phyloP scores from a whole-genome alignment of 2,329 filamentous ascomycete genomes.

The Neofusicoccum umdonicola region DNA sequence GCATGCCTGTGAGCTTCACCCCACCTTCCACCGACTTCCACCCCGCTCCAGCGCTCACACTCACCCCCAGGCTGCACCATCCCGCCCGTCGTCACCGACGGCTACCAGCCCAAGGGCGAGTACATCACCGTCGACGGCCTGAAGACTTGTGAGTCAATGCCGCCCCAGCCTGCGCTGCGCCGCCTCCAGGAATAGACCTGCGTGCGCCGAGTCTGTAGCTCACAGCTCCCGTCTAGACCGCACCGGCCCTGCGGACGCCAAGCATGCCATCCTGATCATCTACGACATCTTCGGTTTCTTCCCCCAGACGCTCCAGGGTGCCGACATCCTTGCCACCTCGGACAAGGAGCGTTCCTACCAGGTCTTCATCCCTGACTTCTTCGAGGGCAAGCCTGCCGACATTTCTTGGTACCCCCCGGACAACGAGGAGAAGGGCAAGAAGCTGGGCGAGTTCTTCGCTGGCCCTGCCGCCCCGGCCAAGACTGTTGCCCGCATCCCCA shows the following conservation, averaged over 20 bases:
- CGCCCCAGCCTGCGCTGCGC: not conserved
- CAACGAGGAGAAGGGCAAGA: conserved; percentile 59
- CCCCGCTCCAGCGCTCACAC: not conserved
- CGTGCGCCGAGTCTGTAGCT: not conserved
- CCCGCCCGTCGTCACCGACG: conserved; percentile 47
- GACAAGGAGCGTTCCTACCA: conserved; percentile 72
- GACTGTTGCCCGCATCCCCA: conserved; percentile 55
- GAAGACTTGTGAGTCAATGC: conserved; percentile 53
- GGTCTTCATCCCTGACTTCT: conserved; percentile 91
- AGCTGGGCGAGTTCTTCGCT: conserved; percentile 59
- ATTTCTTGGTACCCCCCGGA: conserved; percentile 61
- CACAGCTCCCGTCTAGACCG: conserved; percentile 41
- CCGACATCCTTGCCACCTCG: conserved; percentile 59
- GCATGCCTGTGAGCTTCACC: conserved; percentile 15
- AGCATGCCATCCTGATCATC: conserved; percentile 57
- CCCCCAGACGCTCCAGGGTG: conserved; percentile 61
- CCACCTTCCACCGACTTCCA: not conserved
- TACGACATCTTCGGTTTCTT: conserved; percentile 66
- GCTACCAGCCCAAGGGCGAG: conserved; percentile 58
- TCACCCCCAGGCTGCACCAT: conserved; percentile 45
- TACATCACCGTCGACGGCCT: conserved; percentile 60
- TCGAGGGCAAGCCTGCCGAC: conserved; percentile 69
- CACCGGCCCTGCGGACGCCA: conserved; percentile 56
- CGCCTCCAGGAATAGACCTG: not conserved
- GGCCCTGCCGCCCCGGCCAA: conserved; percentile 57